Base-by-base conservation (phyloP, 768 basidiomycete genomes). In the Xerocomellus chrysenteron region DNA sequence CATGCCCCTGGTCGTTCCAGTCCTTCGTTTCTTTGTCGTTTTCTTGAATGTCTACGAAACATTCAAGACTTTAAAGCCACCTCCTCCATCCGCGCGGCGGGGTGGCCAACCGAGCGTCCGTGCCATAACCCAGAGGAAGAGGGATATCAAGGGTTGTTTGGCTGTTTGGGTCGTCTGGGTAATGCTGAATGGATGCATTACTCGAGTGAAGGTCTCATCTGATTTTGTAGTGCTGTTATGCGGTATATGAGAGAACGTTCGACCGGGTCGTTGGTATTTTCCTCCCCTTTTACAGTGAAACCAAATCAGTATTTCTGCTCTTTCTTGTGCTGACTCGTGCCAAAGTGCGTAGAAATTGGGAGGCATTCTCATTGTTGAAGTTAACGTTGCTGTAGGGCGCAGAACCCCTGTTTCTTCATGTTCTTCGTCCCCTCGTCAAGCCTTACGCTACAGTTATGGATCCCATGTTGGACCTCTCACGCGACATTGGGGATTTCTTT, bases 161-260 rank as follows among this genome's bases (percentile, higher is more conserved):
- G 83, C 89, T 37, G 82, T 93, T 14, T 94, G 92, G 92, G 78
- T 90, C 42, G 84, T 94, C 59, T 94, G 90, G 88, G 92, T 90
- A 74, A 73, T 76, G 71, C 50, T 33, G 33, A 56, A 62, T 46
- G 32, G 40, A 58, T 56, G 47, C 40, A 33, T 57, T 50, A 37
- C 48, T 37, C 28, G 36, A 55, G 42, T 50, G 41, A 43, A 52
- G 37, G 39, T 53, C 62, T 61, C 54, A 64, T 47, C 35, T 32
- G 56, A 30, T 55, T 54, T 58, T 54, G 44, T 61, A 92, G 89
- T 84, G 81, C 64, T 89, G 85, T 66, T 80, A 88, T 64, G 77
- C 82, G 24, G 73, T 77, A 30, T 88, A 90, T 58, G 92, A 93
- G 70, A 78, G 83, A 42, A 76, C 82, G 21, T 68, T 82, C 24